Evolutionary conservation across 176 grass and related monocot species (phyloP).

Genomic region (Paspalum notatum): DNA sequence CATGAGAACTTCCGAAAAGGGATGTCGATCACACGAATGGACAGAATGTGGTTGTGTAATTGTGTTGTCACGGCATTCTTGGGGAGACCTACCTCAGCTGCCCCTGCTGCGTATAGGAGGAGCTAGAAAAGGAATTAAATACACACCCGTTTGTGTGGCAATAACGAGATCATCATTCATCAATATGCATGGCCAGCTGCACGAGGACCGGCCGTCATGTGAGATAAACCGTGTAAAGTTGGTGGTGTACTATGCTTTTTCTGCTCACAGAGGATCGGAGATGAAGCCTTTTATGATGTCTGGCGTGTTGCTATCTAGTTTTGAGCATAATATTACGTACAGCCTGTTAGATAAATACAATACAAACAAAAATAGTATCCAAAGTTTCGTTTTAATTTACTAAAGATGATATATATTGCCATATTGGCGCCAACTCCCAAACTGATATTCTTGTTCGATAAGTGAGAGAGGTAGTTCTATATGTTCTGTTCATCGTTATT

Average conservation of each 20-base stretch:
- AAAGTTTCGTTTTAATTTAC: neutral
- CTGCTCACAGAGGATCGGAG: neutral
- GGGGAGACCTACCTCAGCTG: slow-evolving; percentile 10
- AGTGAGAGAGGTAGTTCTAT: no score
- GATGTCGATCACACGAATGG: slow-evolving; percentile 43
- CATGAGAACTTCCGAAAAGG: slow-evolving; percentile 41
- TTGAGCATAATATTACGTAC: neutral
- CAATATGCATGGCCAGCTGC: slow-evolving; percentile 23
- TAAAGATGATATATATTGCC: neutral
- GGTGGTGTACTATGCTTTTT: neutral
- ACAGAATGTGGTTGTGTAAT: slow-evolving; percentile 63
- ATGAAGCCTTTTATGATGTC: neutral
- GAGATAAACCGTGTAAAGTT: slow-evolving; percentile 49
- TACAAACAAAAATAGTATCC: neutral
- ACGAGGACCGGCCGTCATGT: slow-evolving; percentile 33
- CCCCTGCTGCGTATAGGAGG: slow-evolving; percentile 19
- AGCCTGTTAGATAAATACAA: no score
- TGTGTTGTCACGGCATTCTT: slow-evolving; percentile 60
- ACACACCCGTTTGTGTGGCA: slow-evolving; percentile 51
- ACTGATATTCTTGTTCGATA: neutral
- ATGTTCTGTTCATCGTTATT: neutral
- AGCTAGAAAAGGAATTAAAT: slow-evolving; percentile 39
- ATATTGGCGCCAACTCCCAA: no score
- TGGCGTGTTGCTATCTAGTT: neutral
- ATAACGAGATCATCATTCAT: slow-evolving; percentile 27